A percentile compares a stretch with the other conserved stretches of the same genome.
These are phyloP conservation scores for Collybia sp. DNA, from an alignment of 768 basidiomycete genomes.

Conservation along the genomic window DNA sequence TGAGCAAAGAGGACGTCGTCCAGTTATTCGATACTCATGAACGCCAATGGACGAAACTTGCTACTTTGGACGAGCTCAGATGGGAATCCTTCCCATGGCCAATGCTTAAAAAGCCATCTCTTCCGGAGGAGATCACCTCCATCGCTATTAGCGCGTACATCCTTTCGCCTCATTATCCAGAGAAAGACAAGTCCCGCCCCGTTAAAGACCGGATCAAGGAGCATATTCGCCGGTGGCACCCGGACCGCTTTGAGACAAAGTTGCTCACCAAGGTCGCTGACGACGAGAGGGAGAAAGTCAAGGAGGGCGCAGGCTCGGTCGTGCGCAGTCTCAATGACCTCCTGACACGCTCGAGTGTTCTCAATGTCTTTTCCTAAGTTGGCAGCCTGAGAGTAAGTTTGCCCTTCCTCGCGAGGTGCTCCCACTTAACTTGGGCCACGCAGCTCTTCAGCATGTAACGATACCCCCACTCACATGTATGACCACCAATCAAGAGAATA, in stretches of 20 bases:
- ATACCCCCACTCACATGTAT: conserved; percentile 24
- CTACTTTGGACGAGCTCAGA: conserved; percentile 35
- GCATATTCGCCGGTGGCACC: conserved; percentile 74
- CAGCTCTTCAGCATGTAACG: conserved; percentile 21
- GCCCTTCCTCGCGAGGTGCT: conserved; percentile 4
- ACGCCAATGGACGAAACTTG: conserved; percentile 50
- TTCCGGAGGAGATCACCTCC: conserved; percentile 58
- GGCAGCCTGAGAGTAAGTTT: conserved; percentile 3
- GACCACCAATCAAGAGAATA: conserved; percentile 17
- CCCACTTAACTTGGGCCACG: conserved; percentile 13
- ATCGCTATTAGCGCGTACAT: conserved; percentile 57
- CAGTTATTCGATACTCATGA: conserved; percentile 60
- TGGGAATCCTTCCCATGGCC: conserved; percentile 81
- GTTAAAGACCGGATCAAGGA: conserved; percentile 74
- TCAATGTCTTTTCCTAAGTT: conserved; percentile 27
- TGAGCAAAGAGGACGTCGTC: conserved; percentile 53
- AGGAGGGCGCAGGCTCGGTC: conserved; percentile 69
- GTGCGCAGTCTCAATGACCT: conserved; percentile 70
- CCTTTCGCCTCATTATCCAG: conserved; percentile 23
- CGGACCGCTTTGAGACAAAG: conserved; percentile 76
- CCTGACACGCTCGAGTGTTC: conserved; percentile 45
- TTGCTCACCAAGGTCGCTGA: conserved; percentile 59
- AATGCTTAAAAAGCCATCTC: conserved; percentile 48
- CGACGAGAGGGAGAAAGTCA: conserved; percentile 60
- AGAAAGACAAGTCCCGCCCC: conserved; percentile 44